phyloP scores from a whole-genome alignment of 257 asterid genomes.

The Anisodus acutangulus region DNA sequence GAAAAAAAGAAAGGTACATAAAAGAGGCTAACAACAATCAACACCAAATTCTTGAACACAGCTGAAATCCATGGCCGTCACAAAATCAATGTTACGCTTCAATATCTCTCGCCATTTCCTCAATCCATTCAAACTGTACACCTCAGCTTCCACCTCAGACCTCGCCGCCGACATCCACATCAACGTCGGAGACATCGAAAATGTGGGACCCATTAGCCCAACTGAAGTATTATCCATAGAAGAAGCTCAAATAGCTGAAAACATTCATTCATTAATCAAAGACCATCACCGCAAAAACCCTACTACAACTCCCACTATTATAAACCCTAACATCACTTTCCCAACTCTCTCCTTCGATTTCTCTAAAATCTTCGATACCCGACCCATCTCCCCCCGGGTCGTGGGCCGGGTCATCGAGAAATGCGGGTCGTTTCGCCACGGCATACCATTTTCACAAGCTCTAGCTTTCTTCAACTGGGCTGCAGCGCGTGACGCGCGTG shows the following conservation, averaged over 20 bases:
- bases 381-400: conserved; percentile 50
- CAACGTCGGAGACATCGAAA: neutral
- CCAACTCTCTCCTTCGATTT: conserved; percentile 68
- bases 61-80: conserved; percentile 25
- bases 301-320: conserved; percentile 33
- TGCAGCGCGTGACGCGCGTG: neutral
- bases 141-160: conserved; percentile 30
- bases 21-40: neutral
- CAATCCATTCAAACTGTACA: conserved; percentile 30
- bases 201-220: neutral
- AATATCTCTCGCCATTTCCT: neutral
- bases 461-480: conserved; percentile 95
- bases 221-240: conserved; percentile 41
- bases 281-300: conserved; percentile 81
- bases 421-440: conserved; percentile 81
- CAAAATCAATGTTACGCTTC: neutral
- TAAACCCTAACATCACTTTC: conserved; percentile 58
- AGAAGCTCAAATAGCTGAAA: conserved; percentile 52
- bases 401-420: conserved; percentile 58
- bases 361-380: conserved; percentile 44
- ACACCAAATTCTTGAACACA: neutral
- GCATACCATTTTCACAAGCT: conserved; percentile 77
- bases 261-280: conserved; percentile 61
- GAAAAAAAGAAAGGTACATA: neutral
- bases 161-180: neutral